Evolutionary conservation across 2,329 filamentous ascomycete species (phyloP).

Genomic region (Aureobasidium leucospermi): DNA sequence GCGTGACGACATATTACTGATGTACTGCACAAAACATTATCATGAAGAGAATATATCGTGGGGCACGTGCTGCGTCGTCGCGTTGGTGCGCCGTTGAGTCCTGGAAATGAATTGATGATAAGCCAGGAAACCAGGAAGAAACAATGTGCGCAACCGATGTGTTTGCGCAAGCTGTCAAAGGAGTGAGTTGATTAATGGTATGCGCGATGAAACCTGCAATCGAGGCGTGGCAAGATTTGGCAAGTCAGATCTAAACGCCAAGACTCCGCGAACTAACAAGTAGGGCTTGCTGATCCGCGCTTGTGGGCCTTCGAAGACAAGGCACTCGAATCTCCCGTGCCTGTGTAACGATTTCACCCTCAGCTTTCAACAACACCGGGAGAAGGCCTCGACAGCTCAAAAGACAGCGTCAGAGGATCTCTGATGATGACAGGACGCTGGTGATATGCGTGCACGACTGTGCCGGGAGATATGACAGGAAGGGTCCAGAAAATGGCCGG

Average conservation of each 20-base stretch:
- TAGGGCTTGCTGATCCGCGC: conserved; percentile 11
- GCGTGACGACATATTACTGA: conserved; percentile 17
- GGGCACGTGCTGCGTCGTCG: conserved; percentile 2
- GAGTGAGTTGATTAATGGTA: conserved; percentile 2
- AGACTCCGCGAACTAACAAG: not conserved
- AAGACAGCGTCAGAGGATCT: not conserved
- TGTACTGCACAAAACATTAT: conserved; percentile 11
- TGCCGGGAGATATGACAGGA: not conserved
- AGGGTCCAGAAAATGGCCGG: conserved; percentile 5
- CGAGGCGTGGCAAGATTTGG: conserved; percentile 12
- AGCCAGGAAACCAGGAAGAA: not conserved
- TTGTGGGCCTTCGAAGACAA: conserved; percentile 6
- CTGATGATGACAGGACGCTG: not conserved
- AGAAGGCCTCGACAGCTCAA: not conserved
- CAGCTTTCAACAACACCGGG: not conserved
- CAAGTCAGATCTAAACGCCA: conserved; percentile 11
- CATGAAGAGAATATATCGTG: conserved; percentile 6
- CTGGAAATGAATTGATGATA: not conserved
- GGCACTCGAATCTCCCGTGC: conserved; percentile 12
- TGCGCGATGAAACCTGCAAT: conserved; percentile 5
- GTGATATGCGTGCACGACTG: not conserved
- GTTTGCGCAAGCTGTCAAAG: not conserved
- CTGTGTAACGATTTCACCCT: conserved; percentile 3
- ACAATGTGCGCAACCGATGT: not conserved
- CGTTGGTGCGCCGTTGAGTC: not conserved